Evolutionary conservation across 2,329 filamentous ascomycete genomes (phyloP), one percentile per base, ranked within the genome.

Genomic region (Camillea tinctor): DNA sequence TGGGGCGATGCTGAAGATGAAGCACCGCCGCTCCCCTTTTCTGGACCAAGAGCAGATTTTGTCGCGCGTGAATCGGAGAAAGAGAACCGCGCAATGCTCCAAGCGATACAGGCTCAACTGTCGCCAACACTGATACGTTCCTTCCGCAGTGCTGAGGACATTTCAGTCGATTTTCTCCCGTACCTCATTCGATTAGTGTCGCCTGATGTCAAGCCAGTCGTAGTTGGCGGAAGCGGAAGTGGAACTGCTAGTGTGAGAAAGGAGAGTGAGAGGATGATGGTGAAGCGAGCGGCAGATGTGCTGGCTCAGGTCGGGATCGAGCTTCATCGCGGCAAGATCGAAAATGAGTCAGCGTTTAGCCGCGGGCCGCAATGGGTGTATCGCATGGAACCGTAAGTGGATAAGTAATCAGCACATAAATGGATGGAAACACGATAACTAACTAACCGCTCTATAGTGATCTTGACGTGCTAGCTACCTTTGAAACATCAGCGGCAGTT

Each of bases 121-220:
- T 87, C 88, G 7, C 84, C 92, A 0, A 84, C 88, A 1, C 77
- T 98, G 52, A 81, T 87, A 62, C 86, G 94, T 13, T 83, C 88
- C 48, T 97, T 96, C 79, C 88, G 91, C 64, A 93, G 90, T 61
- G 81, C 87, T 0, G 89, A 92, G 68, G 87, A 90, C 64, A 83
- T 98, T 30, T 87, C 92, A 0, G 88, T 84, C 1, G 94, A 97
- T 61, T 87, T 97, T 23, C 79, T 97, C 36, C 95, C 95, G 0
- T 96, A 92, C 72, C 83, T 96, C 1, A 81, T 92, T 17, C 88
- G 90, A 44, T 90, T 99, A 73, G 81, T 99, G 20, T 89, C 92
- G 0, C 95, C 95, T 0, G 90, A 94, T 60, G 88, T 99, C 51
- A 97, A 95, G 72, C 95, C 95, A 0, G 91, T 98, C 2, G 84